Conservation (phyloP, 495 filamentous ascomycete genomes). For the Astrothelium subdiscretum region DNA sequence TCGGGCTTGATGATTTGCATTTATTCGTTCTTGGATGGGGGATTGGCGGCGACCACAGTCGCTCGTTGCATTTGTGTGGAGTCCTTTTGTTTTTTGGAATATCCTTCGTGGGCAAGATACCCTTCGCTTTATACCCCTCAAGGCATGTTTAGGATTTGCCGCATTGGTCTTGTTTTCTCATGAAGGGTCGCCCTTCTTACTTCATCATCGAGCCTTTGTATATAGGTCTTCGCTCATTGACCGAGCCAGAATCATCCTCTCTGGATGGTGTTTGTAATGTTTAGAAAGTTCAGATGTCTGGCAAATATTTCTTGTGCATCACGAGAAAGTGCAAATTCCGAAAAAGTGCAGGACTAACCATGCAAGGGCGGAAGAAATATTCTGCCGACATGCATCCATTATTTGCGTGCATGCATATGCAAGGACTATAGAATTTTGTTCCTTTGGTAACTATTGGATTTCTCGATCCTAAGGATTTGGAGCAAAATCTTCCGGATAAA, state of each 20-base stretch:
- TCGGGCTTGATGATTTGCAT: neutral
- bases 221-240: neutral
- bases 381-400: neutral
- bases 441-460: too few relatives aligned
- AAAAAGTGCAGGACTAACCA: too few relatives aligned
- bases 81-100: neutral
- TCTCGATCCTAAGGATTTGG: too few relatives aligned
- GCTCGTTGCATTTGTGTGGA: neutral
- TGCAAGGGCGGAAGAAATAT: neutral
- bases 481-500: too few relatives aligned
- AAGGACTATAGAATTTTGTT: too few relatives aligned
- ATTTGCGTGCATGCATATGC: neutral
- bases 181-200: neutral
- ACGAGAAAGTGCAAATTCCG: too few relatives aligned
- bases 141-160: neutral
- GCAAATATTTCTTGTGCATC: too few relatives aligned
- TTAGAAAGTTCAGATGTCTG: neutral
- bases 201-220: neutral
- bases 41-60: too few relatives aligned
- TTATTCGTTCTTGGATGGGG: too few relatives aligned
- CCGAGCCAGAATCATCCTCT: neutral
- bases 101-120: neutral
- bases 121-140: slow-evolving; percentile 2
- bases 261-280: neutral
- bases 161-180: neutral